Evolutionary conservation across 352 stramenopile genomes (phyloP), one percentile per base, ranked within the genome.

Genomic region (Phytophthora podocarpi): DNA sequence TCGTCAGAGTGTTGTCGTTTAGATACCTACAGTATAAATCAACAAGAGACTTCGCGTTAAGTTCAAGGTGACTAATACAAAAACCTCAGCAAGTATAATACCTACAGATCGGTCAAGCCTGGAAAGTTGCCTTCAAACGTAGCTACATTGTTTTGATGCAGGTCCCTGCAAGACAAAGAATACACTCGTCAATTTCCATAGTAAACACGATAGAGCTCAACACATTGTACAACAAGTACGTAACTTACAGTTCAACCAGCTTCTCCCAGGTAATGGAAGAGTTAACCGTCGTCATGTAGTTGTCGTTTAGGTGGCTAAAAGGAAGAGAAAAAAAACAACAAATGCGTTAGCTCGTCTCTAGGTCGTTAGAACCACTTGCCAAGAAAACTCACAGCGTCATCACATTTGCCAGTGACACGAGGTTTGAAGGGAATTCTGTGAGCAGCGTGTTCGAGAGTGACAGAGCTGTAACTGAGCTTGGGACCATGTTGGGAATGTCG

Each of bases 101-200:
- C 57, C 11, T 56, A 72, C 63, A 67, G 51, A 12, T 45, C 8
- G 1, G 36, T 62, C 20, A 72, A 32, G 1, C 4, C 16, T 13
- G 63, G 57, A 32, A 67, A 67, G 4, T 51, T 55, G 30, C 63
- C 56, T 31, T 72, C 50, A n/a, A 72, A 60, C 2, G 36, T 51
- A n/a, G 43, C 21, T 13, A 72, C 4, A 12, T 49, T 36, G 51
- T 72, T 72, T 15, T 49, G 36, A 11, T 42, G 15, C 5, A 67
- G 36, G 26, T 72, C 50, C 5, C 63, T 72, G 37, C 7, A 26
- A 41, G 10, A 21, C 16, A 59, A 27, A 42, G 9, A 53, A n/a
- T 18, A 18, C 31, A 34, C 40, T 37, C 9, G 12, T 47, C 26
- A 37, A 18, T 37, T 12, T 21, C 13, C 4, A 39, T n/a, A 23